Base-by-base conservation (phyloP, 2,329 filamentous ascomycete species). In the Thelonectria olida region DNA sequence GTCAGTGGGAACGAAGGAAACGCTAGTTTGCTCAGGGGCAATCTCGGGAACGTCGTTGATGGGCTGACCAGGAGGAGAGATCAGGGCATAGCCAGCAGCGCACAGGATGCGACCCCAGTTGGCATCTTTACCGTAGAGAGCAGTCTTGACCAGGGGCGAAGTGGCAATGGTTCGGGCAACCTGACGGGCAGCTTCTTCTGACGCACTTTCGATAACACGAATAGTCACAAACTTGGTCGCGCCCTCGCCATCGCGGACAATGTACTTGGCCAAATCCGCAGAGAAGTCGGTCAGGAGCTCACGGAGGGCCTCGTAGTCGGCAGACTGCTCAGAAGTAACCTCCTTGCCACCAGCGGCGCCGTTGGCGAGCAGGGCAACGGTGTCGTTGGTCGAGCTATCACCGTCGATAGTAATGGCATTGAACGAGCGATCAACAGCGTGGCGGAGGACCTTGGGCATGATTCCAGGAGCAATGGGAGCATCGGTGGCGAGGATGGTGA, bases 61-160 rank as follows among this genome's bases (percentile, higher is more conserved):
- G n/a, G 82, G 78, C 69, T 82, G 77, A 2, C 84, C 86, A 0
- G 85, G 87, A 67, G 87, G 85, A 2, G 84, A 85, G 63, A 90
- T 83, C 47, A 88, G 79, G 13, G 88, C 83, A 75, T 98, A 98
- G 3, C 96, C 96, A 5, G 94, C 93, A 1, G 96, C 95, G 76
- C 96, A 98, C 25, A 98, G 85, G 64, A 99, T 97, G 55, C 96
- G 93, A 31, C 96, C 96, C 96, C 96, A 99, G 82, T 99, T 99
- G 17, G 96, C 96, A 75, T 99, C 96, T 76, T 93, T 93, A 67
- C 96, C 96, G 78, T 99, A 99, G 39, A 99, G 84, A 0, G 96
- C 96, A 0, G 96, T 99, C 84, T 99, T 99, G 70, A 99, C 96
- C 12, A 99, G 87, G 8, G 96, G 93, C 1, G 93, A 97, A 51